Conservation (phyloP, 2,329 filamentous ascomycete genomes). For the Epichloe amarillans region DNA sequence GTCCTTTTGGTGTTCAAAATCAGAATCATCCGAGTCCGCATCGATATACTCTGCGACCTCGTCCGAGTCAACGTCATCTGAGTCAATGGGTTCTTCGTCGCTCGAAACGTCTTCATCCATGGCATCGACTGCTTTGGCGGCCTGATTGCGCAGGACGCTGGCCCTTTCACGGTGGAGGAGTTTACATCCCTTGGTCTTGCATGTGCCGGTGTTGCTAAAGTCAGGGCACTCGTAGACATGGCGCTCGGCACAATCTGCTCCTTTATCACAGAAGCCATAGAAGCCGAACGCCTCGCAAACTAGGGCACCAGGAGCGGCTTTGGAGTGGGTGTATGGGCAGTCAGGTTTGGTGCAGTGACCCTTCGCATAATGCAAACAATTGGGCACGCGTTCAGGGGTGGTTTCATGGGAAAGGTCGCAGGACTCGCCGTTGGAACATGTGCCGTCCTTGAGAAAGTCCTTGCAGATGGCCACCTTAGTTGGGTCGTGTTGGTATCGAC, state of each 20-base stretch:
- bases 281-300: conserved; percentile 78
- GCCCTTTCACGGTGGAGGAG: conserved; percentile 80
- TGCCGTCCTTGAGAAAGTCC: conserved; percentile 66
- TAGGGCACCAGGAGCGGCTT: conserved; percentile 59
- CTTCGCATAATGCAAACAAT: conserved; percentile 80
- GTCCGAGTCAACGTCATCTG: conserved; percentile 71
- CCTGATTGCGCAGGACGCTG: conserved; percentile 60
- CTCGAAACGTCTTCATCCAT: conserved; percentile 57
- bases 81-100: conserved; percentile 59
- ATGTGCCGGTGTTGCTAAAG: conserved; percentile 81
- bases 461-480: conserved; percentile 84
- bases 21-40: conserved; percentile 38
- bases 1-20: conserved; percentile 45
- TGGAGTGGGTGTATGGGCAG: conserved; percentile 79
- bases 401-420: conserved; percentile 89
- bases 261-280: conserved; percentile 80
- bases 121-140: conserved; percentile 36
- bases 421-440: conserved; percentile 60
- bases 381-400: conserved; percentile 69
- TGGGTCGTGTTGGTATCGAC: conserved; percentile 72
- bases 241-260: conserved; percentile 61
- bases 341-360: conserved; percentile 78
- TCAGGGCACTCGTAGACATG: conserved; percentile 92
- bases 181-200: conserved; percentile 69
- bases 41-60: conserved; percentile 53